Evolutionary conservation across 257 asterid genomes (phyloP).

Genomic region (Salvia splendens): DNA sequence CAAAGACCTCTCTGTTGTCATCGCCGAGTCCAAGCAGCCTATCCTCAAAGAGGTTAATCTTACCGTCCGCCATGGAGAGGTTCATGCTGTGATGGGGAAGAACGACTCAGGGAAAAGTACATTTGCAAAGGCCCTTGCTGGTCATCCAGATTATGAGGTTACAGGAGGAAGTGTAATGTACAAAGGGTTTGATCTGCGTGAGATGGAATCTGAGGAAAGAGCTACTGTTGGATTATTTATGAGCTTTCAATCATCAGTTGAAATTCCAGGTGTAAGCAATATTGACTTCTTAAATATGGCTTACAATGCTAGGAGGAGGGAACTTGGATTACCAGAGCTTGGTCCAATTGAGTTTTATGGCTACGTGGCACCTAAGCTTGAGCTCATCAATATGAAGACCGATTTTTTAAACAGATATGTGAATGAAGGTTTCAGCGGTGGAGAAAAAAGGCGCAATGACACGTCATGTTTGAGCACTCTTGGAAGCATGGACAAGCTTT

Average conservation of each 20-base stretch:
- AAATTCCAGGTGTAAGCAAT: conserved; percentile 96
- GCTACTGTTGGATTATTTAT: conserved; percentile 91
- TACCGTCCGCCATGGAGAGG: conserved; percentile 89
- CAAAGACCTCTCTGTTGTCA: conserved; percentile 71
- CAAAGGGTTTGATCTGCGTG: conserved; percentile 85
- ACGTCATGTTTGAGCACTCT: too few species aligned
- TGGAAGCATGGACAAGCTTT: too few species aligned
- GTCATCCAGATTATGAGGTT: conserved; percentile 97
- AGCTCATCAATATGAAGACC: conserved; percentile 82
- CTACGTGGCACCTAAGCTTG: conserved; percentile 83
- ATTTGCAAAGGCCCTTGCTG: conserved; percentile 97
- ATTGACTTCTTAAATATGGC: conserved; percentile 96
- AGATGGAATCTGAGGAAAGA: conserved; percentile 95
- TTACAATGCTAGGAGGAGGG: conserved; percentile 78
- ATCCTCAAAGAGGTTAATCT: conserved; percentile 92
- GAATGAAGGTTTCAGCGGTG: conserved; percentile 98
- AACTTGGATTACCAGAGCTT: conserved; percentile 84
- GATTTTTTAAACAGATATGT: conserved; percentile 91
- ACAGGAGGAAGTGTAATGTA: conserved; percentile 80
- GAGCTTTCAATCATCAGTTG: conserved; percentile 98
- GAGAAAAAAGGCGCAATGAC: conserved; percentile 98
- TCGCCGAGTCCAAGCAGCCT: conserved; percentile 68
- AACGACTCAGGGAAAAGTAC: conserved; percentile 99
- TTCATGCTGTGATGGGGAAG: conserved; percentile 96
- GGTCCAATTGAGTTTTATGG: conserved; percentile 96